These are phyloP conservation scores for Poteriospumella lacustris DNA, from an alignment of 108 stramenopile species.

Conservation along the genomic window DNA sequence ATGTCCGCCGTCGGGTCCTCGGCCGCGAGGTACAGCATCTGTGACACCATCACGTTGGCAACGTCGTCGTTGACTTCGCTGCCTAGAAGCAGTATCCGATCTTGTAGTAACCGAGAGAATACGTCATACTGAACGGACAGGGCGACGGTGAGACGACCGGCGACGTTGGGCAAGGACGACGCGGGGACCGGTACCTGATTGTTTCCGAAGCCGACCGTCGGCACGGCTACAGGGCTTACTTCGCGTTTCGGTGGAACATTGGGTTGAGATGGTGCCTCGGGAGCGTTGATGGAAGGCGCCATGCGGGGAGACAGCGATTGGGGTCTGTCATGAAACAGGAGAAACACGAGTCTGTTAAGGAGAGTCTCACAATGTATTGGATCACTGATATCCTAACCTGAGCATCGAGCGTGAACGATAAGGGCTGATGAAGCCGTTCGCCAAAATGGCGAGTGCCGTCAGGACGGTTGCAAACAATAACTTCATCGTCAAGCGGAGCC, in stretches of 20 bases:
- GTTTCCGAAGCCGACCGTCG: conserved; percentile 36
- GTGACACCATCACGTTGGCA: conserved; percentile 74
- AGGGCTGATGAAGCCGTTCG: too few species aligned
- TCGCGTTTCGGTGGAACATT: conserved; percentile 25
- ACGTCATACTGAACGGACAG: conserved; percentile 4
- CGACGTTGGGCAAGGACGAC: neutral
- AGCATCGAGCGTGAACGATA: too few species aligned
- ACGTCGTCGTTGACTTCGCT: conserved; percentile 77
- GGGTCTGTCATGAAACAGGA: too few species aligned
- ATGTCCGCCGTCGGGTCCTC: conserved; percentile 75
- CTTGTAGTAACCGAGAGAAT: conserved; percentile 53
- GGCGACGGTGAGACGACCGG: neutral
- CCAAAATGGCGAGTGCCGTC: too few species aligned
- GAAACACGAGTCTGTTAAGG: too few species aligned
- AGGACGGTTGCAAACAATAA: too few species aligned
- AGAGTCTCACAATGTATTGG: too few species aligned
- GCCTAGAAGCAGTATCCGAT: conserved; percentile 78
- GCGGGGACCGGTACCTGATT: conserved; percentile 33
- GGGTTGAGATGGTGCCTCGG: conserved; percentile 32
- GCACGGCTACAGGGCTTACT: conserved; percentile 26
- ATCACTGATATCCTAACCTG: too few species aligned
- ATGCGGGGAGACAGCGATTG: too few species aligned
- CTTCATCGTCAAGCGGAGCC: too few species aligned
- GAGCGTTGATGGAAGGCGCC: neutral
- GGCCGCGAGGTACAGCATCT: conserved; percentile 73